Conservation (phyloP, 2,329 filamentous ascomycete genomes). For the Penicillium janthinellum region DNA sequence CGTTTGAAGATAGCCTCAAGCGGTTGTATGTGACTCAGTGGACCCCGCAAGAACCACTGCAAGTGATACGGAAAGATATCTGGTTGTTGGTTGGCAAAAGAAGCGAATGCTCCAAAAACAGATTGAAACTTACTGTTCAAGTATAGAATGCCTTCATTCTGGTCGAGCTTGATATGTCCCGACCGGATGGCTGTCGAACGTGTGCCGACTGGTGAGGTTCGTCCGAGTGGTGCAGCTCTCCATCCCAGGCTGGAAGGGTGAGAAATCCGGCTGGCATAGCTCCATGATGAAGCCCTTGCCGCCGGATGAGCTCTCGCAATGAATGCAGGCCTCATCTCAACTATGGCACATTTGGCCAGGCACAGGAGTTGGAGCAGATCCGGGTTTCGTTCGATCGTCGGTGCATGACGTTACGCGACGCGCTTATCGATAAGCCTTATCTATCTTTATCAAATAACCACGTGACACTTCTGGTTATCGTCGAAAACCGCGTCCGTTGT, state of each 20-base stretch:
- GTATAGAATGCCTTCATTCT: slow-evolving; percentile 83
- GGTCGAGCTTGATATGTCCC: slow-evolving; percentile 76
- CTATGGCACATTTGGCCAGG: slow-evolving; percentile 1
- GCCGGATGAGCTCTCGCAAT: slow-evolving; percentile 3
- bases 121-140: slow-evolving; percentile 70
- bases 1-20: slow-evolving; percentile 54
- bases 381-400: slow-evolving; percentile 1
- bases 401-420: slow-evolving; percentile 17
- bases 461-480: slow-evolving; percentile 10
- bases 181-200: slow-evolving; percentile 61
- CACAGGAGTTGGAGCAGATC: slow-evolving; percentile 1
- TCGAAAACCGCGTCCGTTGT: slow-evolving; percentile 14
- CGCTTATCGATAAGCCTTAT: slow-evolving; percentile 10
- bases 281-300: slow-evolving; percentile 4
- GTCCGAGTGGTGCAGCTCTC: slow-evolving; percentile 17
- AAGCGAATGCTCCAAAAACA: no score
- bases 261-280: not conserved
- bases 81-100: slow-evolving; percentile 36
- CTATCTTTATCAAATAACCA: not conserved
- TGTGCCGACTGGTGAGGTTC: slow-evolving; percentile 5
- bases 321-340: slow-evolving; percentile 26
- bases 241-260: slow-evolving; percentile 7
- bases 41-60: slow-evolving; percentile 60
- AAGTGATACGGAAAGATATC: slow-evolving; percentile 84
- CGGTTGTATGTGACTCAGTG: slow-evolving; percentile 49